Conservation (phyloP, 1,284 basidiomycete species). For the Tilletia indica region DNA sequence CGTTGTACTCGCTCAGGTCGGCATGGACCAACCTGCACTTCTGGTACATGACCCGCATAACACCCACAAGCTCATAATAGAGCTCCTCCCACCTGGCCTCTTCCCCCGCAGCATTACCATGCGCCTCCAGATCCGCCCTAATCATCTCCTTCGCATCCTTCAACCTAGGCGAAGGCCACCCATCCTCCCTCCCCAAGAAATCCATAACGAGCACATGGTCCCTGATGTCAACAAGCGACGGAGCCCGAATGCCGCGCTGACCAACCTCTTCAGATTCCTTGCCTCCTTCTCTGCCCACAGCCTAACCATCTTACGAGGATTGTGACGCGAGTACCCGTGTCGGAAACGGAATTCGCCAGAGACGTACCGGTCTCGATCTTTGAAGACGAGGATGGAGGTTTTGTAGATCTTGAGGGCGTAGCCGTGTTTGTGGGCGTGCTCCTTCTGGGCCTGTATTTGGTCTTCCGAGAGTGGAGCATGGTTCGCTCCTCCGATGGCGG, state of each 20-base stretch:
- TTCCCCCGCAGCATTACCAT: constrained; percentile 21
- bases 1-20: constrained; percentile 97
- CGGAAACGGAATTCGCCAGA: constrained; percentile 86
- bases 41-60: constrained; percentile 81
- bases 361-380: constrained; percentile 92
- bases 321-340: constrained; percentile 83
- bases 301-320: constrained; percentile 97
- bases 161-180: constrained; percentile 48
- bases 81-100: constrained; percentile 57
- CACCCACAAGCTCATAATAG: constrained; percentile 78
- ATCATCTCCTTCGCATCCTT: constrained; percentile 51
- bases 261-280: constrained; percentile 84
- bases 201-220: constrained; percentile 97
- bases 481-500: constrained; percentile 8
- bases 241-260: constrained; percentile 76
- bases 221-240: constrained; percentile 84
- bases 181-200: constrained; percentile 68
- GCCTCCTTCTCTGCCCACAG: constrained; percentile 99
- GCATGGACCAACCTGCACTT: constrained; percentile 92
- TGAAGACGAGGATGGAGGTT: constrained; percentile 95
- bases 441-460: not conserved
- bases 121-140: constrained; percentile 24
- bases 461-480: not conserved
- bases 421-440: constrained; percentile 7
- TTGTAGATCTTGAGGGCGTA: constrained; percentile 91